phyloP scores from a whole-genome alignment of 805 yeast species.

The Saturnispora silvae region DNA sequence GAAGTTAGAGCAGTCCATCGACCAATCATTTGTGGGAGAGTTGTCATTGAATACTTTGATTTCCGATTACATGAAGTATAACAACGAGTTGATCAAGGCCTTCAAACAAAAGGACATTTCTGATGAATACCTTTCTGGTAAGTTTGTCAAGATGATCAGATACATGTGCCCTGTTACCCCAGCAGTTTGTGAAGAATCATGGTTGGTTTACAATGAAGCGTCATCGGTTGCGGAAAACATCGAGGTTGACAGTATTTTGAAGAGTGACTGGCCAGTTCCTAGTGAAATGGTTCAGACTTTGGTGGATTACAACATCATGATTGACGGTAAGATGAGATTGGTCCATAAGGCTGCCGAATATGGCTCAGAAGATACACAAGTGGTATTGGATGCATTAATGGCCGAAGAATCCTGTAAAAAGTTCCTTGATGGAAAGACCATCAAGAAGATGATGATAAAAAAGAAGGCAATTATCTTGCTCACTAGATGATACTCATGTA shows the following conservation, averaged over 20 bases:
- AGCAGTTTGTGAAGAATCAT: constrained; percentile 69
- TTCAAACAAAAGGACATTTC: constrained; percentile 31
- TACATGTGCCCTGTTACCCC: constrained; percentile 77
- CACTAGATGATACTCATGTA: constrained; percentile 8
- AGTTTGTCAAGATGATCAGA: constrained; percentile 43
- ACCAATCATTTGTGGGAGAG: constrained; percentile 47
- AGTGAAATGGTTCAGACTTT: constrained; percentile 29
- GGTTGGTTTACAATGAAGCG: constrained; percentile 39
- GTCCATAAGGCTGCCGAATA: constrained; percentile 28
- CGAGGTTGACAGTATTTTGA: constrained; percentile 34
- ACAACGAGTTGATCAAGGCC: constrained; percentile 39
- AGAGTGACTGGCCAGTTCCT: constrained; percentile 54
- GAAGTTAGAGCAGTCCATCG: constrained; percentile 35
- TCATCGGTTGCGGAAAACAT: neutral
- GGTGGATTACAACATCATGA: constrained; percentile 44
- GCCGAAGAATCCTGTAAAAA: constrained; percentile 29
- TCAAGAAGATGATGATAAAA: constrained; percentile 48
- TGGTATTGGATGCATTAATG: constrained; percentile 29
- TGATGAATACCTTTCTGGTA: constrained; percentile 6
- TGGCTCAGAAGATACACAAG: constrained; percentile 23
- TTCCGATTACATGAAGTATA: constrained; percentile 81
- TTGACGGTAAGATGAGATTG: constrained; percentile 64
- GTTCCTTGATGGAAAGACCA: constrained; percentile 31
- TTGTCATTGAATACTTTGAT: constrained; percentile 73
- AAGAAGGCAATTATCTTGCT: constrained; percentile 20